Conservation (phyloP, 305 asterid species). For the Fraxinus latifolia region DNA sequence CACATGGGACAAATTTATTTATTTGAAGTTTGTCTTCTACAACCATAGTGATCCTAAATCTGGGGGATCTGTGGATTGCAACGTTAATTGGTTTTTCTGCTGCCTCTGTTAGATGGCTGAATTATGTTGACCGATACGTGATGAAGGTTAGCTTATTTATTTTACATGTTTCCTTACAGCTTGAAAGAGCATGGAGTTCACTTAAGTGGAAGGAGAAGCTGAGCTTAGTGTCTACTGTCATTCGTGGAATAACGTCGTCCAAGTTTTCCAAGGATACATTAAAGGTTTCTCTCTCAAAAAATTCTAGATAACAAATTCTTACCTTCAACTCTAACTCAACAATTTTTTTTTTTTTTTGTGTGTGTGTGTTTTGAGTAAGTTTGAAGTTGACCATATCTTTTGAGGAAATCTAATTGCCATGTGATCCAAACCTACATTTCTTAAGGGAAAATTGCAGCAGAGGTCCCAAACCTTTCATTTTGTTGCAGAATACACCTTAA, state of each 20-base stretch:
- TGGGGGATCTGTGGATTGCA: neutral
- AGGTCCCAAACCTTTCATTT: no score
- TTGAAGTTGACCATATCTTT: neutral
- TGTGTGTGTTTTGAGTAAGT: neutral
- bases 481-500: no score
- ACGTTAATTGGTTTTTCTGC: constrained; percentile 7
- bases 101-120: constrained; percentile 4
- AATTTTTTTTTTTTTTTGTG: neutral
- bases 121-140: constrained; percentile 1
- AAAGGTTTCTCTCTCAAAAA: constrained; percentile 37
- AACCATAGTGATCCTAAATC: neutral
- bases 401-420: neutral
- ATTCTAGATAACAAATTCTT: neutral
- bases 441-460: no score
- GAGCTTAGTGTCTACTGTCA: constrained; percentile 49
- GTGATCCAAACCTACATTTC: neutral
- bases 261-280: constrained; percentile 40
- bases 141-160: neutral
- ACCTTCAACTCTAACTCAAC: neutral
- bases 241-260: constrained; percentile 61
- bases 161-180: constrained; percentile 44
- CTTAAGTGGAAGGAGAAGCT: constrained; percentile 73
- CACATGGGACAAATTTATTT: neutral
- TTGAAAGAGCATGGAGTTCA: constrained; percentile 85
- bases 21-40: neutral